Conservation (phyloP, 2,329 filamentous ascomycete genomes). For the Orbilia quercus region DNA sequence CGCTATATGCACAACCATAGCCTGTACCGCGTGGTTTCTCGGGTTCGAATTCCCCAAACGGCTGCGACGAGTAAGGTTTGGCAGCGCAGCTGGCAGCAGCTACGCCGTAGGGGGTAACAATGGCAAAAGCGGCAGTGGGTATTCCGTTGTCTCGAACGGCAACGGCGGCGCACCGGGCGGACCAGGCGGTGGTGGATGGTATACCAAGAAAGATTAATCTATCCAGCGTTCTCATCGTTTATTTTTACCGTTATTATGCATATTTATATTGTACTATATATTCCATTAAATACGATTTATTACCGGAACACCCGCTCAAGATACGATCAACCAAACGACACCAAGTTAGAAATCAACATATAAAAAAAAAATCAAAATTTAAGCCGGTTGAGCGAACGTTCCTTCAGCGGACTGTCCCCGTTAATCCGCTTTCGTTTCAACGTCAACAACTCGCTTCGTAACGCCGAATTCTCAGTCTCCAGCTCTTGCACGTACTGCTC, state of each 20-base stretch:
- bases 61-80: slow-evolving; percentile 40
- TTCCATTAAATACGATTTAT: slow-evolving; percentile 24
- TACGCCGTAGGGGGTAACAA: slow-evolving; percentile 24
- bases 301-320: slow-evolving; percentile 47
- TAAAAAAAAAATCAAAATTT: slow-evolving; percentile 32
- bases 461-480: slow-evolving; percentile 76
- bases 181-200: slow-evolving; percentile 36
- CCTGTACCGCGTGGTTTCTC: slow-evolving; percentile 55
- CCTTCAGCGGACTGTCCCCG: slow-evolving; percentile 56
- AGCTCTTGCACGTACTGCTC: slow-evolving; percentile 74
- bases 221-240: not conserved
- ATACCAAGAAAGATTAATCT: slow-evolving; percentile 54
- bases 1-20: slow-evolving; percentile 51
- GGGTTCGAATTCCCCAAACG: slow-evolving; percentile 56
- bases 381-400: slow-evolving; percentile 55
- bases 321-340: too few species aligned
- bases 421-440: slow-evolving; percentile 50
- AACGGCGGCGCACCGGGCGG: slow-evolving; percentile 11
- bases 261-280: slow-evolving; percentile 25
- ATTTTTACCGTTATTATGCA: slow-evolving; percentile 1
- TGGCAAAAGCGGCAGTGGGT: slow-evolving; percentile 3
- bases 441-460: slow-evolving; percentile 73
- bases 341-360: not conserved
- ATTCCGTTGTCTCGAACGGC: slow-evolving; percentile 16
- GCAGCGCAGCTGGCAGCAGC: slow-evolving; percentile 39